Conservation (phyloP, 257 asterid genomes). For the Sherardia arvensis region DNA sequence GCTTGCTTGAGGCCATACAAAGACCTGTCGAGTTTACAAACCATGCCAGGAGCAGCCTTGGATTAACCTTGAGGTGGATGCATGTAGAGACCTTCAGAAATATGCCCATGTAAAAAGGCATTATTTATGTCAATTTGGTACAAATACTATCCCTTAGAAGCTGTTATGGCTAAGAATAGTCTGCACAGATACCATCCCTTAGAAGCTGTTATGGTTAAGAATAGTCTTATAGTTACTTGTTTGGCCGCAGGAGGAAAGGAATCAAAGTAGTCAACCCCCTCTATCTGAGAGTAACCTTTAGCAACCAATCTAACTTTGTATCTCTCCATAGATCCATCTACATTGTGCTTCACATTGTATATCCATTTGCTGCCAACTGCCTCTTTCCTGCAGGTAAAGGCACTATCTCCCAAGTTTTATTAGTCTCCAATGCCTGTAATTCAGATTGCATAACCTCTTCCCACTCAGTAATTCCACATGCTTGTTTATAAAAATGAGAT, state of each 20-base stretch:
- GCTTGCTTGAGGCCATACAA: too few species aligned
- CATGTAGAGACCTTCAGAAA: not conserved
- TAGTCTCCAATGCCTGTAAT: not conserved
- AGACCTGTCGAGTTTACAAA: too few species aligned
- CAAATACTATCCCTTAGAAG: not conserved
- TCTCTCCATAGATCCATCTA: not conserved
- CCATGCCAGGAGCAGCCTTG: too few species aligned
- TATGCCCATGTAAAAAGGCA: not conserved
- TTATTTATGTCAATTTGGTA: not conserved
- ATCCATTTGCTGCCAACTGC: too few species aligned
- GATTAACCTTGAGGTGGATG: not conserved
- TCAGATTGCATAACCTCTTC: not conserved
- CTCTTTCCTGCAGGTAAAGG: too few species aligned
- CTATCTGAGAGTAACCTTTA: not conserved
- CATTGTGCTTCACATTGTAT: not conserved
- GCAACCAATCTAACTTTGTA: not conserved
- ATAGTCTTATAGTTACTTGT: not conserved
- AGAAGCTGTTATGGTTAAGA: too few species aligned
- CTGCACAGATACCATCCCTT: too few species aligned
- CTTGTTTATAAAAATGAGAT: not conserved
- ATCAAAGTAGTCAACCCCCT: not conserved
- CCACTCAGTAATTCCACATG: not conserved
- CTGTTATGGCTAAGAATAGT: not conserved
- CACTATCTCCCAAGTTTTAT: not conserved
- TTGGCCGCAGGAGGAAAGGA: not conserved